A percentile compares a stretch with the other conserved stretches of the same genome.
phyloP scores from a whole-genome alignment of 2,329 filamentous ascomycete genomes.

The Colletotrichum tamarilloi region DNA sequence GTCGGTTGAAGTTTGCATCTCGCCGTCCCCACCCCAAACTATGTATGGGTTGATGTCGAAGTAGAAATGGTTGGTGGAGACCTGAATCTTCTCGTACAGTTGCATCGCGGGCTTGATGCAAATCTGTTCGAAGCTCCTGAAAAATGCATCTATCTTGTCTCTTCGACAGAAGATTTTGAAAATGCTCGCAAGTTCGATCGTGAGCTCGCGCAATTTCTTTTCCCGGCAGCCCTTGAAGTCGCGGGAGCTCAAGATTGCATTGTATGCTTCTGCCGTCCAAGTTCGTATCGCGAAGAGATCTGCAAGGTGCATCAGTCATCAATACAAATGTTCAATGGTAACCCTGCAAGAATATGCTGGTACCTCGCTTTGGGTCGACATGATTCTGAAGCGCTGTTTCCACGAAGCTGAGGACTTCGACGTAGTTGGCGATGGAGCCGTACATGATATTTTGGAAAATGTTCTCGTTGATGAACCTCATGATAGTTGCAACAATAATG shows the following conservation, averaged over 20 bases:
- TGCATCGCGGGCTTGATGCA: constrained; percentile 49
- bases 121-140: constrained; percentile 39
- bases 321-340: not conserved
- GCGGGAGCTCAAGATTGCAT: constrained; percentile 46
- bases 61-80: constrained; percentile 52
- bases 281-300: constrained; percentile 50
- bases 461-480: constrained; percentile 48
- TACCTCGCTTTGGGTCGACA: constrained; percentile 52
- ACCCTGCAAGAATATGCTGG: not conserved
- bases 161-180: constrained; percentile 44
- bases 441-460: constrained; percentile 49
- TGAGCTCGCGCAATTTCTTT: constrained; percentile 41
- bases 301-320: constrained; percentile 23
- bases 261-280: constrained; percentile 52
- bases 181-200: constrained; percentile 41
- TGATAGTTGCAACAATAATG: constrained; percentile 46
- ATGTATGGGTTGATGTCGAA: constrained; percentile 47
- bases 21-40: constrained; percentile 38
- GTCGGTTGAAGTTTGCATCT: constrained; percentile 42
- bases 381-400: constrained; percentile 48
- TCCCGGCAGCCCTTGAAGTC: constrained; percentile 42
- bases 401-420: constrained; percentile 45
- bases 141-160: constrained; percentile 39
- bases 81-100: constrained; percentile 51
- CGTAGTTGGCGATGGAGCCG: constrained; percentile 38